Conservation (phyloP, 1,284 basidiomycete species). For the Tilletia indica region DNA sequence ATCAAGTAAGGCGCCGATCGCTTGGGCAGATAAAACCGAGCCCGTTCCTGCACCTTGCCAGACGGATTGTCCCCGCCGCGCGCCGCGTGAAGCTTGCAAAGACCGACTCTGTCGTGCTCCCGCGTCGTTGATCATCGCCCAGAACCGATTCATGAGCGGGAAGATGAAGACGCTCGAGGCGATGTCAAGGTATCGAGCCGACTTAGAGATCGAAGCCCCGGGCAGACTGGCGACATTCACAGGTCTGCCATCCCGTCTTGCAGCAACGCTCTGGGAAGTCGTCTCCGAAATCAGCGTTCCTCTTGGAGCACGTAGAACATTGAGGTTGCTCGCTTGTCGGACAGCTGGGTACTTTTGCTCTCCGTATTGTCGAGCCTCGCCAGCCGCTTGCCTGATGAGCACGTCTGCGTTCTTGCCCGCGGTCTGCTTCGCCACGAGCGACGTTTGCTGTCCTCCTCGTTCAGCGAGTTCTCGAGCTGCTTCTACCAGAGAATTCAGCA, state of each 20-base stretch:
- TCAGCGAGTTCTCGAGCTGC: slow-evolving; percentile 81
- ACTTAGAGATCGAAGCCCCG: neutral
- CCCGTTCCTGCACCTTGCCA: slow-evolving; percentile 61
- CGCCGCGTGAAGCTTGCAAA: neutral
- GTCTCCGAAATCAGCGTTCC: neutral
- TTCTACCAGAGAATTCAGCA: slow-evolving; percentile 79
- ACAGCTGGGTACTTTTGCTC: slow-evolving; percentile 62
- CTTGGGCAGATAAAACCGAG: slow-evolving; percentile 72
- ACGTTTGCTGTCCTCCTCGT: neutral
- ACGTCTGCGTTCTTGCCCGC: slow-evolving; percentile 1
- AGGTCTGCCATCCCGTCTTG: neutral
- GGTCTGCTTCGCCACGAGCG: neutral
- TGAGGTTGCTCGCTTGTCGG: slow-evolving; percentile 72
- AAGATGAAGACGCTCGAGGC: slow-evolving; percentile 61
- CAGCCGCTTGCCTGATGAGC: slow-evolving; percentile 62
- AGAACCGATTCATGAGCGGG: slow-evolving; percentile 84
- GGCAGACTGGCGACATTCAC: neutral
- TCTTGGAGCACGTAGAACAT: slow-evolving; percentile 59
- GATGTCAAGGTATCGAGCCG: slow-evolving; percentile 25
- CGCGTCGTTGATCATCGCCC: slow-evolving; percentile 57
- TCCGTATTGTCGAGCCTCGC: slow-evolving; percentile 61
- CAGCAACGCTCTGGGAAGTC: neutral
- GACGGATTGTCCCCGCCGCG: slow-evolving; percentile 72
- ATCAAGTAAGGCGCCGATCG: slow-evolving; percentile 71
- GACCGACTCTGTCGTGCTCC: neutral